A percentile compares a stretch with the other conserved stretches of the same genome.
Evolutionary conservation across 1,284 basidiomycete species (phyloP).

Genomic region (Thelephora terrestris): DNA sequence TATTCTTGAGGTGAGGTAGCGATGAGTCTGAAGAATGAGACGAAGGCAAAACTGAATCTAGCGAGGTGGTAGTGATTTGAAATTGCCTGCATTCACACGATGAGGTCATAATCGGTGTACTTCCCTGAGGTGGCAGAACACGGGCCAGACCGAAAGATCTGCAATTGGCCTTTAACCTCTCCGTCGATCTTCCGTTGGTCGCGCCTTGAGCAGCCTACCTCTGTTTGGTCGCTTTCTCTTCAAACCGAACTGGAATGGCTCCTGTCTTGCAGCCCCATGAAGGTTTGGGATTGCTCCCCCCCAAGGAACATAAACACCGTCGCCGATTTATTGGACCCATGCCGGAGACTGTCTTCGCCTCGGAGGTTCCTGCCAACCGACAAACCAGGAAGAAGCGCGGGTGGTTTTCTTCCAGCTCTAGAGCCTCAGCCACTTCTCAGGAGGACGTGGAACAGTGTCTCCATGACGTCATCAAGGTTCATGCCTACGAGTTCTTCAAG

Average conservation of each 20-base stretch:
- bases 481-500: slow-evolving; percentile 55
- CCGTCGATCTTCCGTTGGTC: no score
- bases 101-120: no score
- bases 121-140: no score
- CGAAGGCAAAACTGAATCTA: slow-evolving; percentile 1
- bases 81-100: no score
- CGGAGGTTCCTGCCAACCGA: not conserved
- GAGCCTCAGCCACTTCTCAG: slow-evolving; percentile 3
- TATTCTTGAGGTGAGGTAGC: slow-evolving; percentile 13
- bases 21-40: slow-evolving; percentile 8
- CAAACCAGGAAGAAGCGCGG: slow-evolving; percentile 4
- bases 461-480: slow-evolving; percentile 37
- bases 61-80: not conserved
- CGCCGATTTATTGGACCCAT: slow-evolving; percentile 22
- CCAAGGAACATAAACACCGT: slow-evolving; percentile 14
- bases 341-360: slow-evolving; percentile 11
- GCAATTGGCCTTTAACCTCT: no score
- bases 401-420: not conserved
- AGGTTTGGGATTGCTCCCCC: no score
- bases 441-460: slow-evolving; percentile 31
- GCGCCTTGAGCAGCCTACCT: no score
- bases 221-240: no score
- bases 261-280: no score
- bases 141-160: no score
- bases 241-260: no score